phyloP scores from a whole-genome alignment of 257 asterid species.

The Solanum clarkiae region DNA sequence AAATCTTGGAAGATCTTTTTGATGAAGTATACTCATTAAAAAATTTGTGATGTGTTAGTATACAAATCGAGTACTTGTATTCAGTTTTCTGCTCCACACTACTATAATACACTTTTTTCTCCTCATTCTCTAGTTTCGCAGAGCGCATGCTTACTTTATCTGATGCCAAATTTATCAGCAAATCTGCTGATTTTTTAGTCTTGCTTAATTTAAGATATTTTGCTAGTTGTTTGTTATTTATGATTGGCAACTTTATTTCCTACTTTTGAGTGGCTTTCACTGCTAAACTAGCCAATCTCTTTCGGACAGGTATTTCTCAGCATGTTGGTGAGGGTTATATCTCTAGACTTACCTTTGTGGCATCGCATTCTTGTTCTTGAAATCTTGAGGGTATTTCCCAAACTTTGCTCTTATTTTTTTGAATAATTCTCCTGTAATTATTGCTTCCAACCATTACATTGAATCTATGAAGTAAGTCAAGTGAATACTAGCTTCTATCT shows the following conservation, averaged over 20 bases:
- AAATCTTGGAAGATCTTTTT: neutral
- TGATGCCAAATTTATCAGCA: neutral
- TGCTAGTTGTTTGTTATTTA: neutral
- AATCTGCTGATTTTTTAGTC: neutral
- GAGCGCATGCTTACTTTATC: neutral
- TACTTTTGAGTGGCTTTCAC: neutral
- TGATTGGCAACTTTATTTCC: neutral
- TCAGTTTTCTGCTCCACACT: neutral
- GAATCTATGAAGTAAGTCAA: neutral
- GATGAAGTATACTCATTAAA: neutral
- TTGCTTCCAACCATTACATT: neutral
- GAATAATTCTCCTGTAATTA: neutral
- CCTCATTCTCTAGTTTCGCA: neutral
- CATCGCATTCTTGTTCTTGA: conserved; percentile 99
- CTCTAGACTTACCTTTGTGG: conserved; percentile 96
- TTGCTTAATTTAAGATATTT: neutral
- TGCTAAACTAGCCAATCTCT: neutral
- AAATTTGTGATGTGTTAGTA: neutral
- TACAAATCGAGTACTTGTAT: neutral
- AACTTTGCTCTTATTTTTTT: neutral
- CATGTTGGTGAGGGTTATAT: conserved; percentile 74
- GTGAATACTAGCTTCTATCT: neutral
- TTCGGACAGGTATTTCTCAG: conserved; percentile 84
- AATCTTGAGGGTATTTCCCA: conserved; percentile 69
- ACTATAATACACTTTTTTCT: neutral